phyloP scores from a whole-genome alignment of 495 filamentous ascomycete species.

The Aspergillus panamensis region DNA sequence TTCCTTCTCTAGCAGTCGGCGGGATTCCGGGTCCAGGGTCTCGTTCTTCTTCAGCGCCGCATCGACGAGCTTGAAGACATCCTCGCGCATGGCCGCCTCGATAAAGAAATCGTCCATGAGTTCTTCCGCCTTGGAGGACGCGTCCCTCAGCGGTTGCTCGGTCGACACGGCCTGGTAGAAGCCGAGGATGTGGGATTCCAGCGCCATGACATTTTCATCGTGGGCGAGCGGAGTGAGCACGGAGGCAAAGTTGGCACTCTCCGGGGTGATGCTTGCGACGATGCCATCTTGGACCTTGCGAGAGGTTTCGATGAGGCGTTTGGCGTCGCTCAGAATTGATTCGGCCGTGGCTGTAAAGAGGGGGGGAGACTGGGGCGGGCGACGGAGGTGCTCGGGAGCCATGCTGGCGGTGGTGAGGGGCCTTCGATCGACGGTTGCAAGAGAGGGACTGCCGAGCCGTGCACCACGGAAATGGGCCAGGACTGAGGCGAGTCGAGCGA shows the following conservation, averaged over 20 bases:
- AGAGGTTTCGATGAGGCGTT: slow-evolving; percentile 65
- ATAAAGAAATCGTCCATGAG: slow-evolving; percentile 65
- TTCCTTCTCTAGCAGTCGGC: slow-evolving; percentile 63
- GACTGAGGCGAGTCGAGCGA: slow-evolving; percentile 50
- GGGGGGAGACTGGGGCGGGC: slow-evolving; percentile 81
- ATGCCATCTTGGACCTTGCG: slow-evolving; percentile 70
- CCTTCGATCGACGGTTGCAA: slow-evolving; percentile 29
- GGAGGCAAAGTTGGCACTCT: slow-evolving; percentile 63
- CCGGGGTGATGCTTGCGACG: slow-evolving; percentile 61
- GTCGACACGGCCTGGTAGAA: slow-evolving; percentile 82
- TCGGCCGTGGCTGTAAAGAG: slow-evolving; percentile 79
- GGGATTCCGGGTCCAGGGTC: slow-evolving; percentile 60
- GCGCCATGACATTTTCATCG: slow-evolving; percentile 61
- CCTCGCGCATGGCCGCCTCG: slow-evolving; percentile 65
- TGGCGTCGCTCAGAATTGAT: slow-evolving; percentile 71
- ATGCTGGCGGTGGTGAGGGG: slow-evolving; percentile 61
- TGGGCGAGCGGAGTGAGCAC: slow-evolving; percentile 61
- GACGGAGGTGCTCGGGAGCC: slow-evolving; percentile 59
- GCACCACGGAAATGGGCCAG: slow-evolving; percentile 56
- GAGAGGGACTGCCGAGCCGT: slow-evolving; percentile 22
- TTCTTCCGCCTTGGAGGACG: slow-evolving; percentile 65
- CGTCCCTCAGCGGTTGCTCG: slow-evolving; percentile 65
- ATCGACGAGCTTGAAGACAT: slow-evolving; percentile 62
- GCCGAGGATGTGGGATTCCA: slow-evolving; percentile 59
- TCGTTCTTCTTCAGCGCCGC: slow-evolving; percentile 57